A percentile compares a stretch with the other conserved stretches of the same genome.
These are phyloP conservation scores for Aspergillus caelatus DNA, from an alignment of 2,329 filamentous ascomycete species.

Conservation along the genomic window DNA sequence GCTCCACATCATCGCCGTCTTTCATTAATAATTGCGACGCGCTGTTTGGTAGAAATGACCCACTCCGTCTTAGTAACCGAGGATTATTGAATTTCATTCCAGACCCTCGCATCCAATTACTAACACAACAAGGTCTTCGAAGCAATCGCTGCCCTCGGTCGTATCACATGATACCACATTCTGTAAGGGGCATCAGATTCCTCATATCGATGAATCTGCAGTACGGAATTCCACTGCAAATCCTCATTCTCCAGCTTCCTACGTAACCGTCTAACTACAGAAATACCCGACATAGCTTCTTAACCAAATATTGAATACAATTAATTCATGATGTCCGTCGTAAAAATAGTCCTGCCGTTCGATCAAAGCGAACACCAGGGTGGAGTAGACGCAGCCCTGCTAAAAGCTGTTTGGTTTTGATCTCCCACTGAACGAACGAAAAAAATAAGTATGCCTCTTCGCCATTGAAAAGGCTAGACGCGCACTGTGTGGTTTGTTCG, in stretches of 20 bases:
- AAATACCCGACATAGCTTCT: not conserved
- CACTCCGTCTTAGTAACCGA: constrained; percentile 9
- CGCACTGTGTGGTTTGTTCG: constrained; percentile 38
- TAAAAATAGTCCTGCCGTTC: constrained; percentile 50
- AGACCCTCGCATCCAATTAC: constrained; percentile 4
- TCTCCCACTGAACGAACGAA: constrained; percentile 51
- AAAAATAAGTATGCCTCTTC: constrained; percentile 46
- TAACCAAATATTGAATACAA: not conserved
- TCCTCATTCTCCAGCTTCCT: not conserved
- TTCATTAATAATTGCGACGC: constrained; percentile 29
- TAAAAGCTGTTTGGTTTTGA: constrained; percentile 53
- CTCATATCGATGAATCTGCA: too few relatives aligned
- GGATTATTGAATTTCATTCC: constrained; percentile 12
- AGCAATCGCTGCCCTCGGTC: too few relatives aligned
- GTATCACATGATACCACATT: not conserved
- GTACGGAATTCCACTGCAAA: not conserved
- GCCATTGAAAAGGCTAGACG: constrained; percentile 40
- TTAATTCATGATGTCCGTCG: constrained; percentile 47
- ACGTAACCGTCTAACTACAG: not conserved
- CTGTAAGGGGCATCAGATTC: not conserved
- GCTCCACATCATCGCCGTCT: constrained; percentile 1
- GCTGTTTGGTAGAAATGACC: constrained; percentile 24
- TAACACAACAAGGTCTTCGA: not conserved
- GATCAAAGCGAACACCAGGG: constrained; percentile 46
- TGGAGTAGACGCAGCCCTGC: constrained; percentile 55